Evolutionary conservation across 1,139 yeast species (phyloP).

Genomic region (Kodamaea fungicola): DNA sequence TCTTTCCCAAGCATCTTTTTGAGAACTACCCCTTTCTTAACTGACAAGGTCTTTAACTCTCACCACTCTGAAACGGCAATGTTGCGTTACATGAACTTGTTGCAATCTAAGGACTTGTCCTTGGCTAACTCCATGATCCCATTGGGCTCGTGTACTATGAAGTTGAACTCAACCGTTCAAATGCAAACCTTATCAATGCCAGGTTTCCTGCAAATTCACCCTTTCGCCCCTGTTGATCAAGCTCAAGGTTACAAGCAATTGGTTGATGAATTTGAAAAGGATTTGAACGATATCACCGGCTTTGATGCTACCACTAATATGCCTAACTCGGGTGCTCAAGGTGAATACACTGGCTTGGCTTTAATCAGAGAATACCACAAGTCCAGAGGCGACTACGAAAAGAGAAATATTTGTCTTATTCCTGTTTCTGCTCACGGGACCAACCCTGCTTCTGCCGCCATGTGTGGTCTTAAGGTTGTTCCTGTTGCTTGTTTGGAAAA

Average conservation of each 20-base stretch:
- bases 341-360: constrained; percentile 92
- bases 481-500: constrained; percentile 81
- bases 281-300: constrained; percentile 92
- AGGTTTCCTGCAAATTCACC: constrained; percentile 83
- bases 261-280: constrained; percentile 72
- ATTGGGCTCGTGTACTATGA: constrained; percentile 97
- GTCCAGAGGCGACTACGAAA: constrained; percentile 60
- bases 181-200: constrained; percentile 96
- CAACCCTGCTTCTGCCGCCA: constrained; percentile 97
- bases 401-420: constrained; percentile 84
- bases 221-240: constrained; percentile 87
- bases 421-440: constrained; percentile 99
- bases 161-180: constrained; percentile 89
- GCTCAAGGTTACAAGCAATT: constrained; percentile 80
- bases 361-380: constrained; percentile 79
- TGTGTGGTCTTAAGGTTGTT: constrained; percentile 93
- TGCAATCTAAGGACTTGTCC: constrained; percentile 87
- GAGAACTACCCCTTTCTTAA: constrained; percentile 63
- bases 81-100: constrained; percentile 81
- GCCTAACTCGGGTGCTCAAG: constrained; percentile 99
- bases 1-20: constrained; percentile 49
- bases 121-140: constrained; percentile 97
- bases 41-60: constrained; percentile 76
- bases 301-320: constrained; percentile 86
- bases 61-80: constrained; percentile 94